These are phyloP conservation scores for Fusarium hainanense DNA, from an alignment of 2,329 filamentous ascomycete species.

Conservation along the genomic window DNA sequence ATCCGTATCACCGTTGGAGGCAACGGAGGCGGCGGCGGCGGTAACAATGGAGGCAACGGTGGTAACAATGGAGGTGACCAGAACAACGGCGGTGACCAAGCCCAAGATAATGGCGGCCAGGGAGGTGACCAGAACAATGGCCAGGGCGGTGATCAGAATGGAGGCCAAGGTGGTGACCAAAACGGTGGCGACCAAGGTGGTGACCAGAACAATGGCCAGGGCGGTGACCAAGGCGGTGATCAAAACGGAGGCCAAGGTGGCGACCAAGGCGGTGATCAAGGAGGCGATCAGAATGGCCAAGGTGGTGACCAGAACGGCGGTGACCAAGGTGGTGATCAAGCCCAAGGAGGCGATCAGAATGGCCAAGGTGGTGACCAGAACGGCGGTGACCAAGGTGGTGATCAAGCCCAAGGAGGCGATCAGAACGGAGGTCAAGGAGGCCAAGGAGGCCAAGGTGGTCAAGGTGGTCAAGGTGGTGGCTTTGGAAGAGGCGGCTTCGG, in stretches of 20 bases:
- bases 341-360: background rate
- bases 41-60: slow-evolving; percentile 30
- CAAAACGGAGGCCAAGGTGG: background rate
- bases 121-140: slow-evolving; percentile 1
- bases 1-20: slow-evolving; percentile 67
- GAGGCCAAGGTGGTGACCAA: slow-evolving; percentile 10
- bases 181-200: background rate
- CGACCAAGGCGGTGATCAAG: background rate
- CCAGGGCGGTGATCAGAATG: too few relatives aligned
- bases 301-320: slow-evolving; percentile 18
- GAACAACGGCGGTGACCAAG: background rate
- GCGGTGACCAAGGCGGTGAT: slow-evolving; percentile 7
- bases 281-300: background rate
- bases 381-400: slow-evolving; percentile 2
- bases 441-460: background rate
- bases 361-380: background rate
- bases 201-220: background rate
- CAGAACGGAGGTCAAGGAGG: background rate
- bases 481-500: background rate
- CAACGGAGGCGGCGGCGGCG: slow-evolving; percentile 37
- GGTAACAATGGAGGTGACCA: slow-evolving; percentile 6
- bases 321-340: background rate
- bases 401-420: background rate
- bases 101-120: background rate
- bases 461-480: slow-evolving; percentile 1